These are phyloP conservation scores for Rosellinia necatrix DNA, from an alignment of 2,329 filamentous ascomycete species.

Conservation along the genomic window DNA sequence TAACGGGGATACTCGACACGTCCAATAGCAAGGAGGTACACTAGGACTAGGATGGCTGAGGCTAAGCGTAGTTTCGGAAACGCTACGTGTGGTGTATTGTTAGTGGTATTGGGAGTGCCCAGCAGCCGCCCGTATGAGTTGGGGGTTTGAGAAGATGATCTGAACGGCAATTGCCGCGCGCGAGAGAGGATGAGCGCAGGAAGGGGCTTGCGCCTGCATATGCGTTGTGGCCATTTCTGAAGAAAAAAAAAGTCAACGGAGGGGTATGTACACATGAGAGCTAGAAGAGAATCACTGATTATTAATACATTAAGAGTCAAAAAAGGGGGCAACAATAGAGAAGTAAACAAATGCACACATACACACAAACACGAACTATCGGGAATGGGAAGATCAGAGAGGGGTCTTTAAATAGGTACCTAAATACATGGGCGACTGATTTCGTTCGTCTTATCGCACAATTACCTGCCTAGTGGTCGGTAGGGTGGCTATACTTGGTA, in stretches of 20 bases:
- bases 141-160: not conserved
- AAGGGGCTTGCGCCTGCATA: slow-evolving; percentile 3
- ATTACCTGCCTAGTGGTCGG: too few species aligned
- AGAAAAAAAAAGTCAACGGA: not conserved
- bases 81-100: slow-evolving; percentile 11
- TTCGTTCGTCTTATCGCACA: too few species aligned
- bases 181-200: not conserved
- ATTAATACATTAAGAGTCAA: too few species aligned
- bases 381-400: too few species aligned
- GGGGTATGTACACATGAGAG: not conserved
- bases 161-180: slow-evolving; percentile 8
- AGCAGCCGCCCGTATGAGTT: not conserved
- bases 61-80: slow-evolving; percentile 18
- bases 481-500: too few species aligned
- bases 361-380: slow-evolving; percentile 12
- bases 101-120: slow-evolving; percentile 4
- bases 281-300: too few species aligned
- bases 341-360: not conserved
- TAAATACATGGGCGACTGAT: too few species aligned
- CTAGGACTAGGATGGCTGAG: slow-evolving; percentile 6
- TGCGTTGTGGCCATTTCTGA: not conserved
- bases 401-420: too few species aligned
- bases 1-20: slow-evolving; percentile 3
- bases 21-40: slow-evolving; percentile 8
- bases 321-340: too few species aligned